Evolutionary conservation across 2,329 filamentous ascomycete genomes (phyloP), one percentile per base, ranked within the genome.

Genomic region (Fusarium sp.): DNA sequence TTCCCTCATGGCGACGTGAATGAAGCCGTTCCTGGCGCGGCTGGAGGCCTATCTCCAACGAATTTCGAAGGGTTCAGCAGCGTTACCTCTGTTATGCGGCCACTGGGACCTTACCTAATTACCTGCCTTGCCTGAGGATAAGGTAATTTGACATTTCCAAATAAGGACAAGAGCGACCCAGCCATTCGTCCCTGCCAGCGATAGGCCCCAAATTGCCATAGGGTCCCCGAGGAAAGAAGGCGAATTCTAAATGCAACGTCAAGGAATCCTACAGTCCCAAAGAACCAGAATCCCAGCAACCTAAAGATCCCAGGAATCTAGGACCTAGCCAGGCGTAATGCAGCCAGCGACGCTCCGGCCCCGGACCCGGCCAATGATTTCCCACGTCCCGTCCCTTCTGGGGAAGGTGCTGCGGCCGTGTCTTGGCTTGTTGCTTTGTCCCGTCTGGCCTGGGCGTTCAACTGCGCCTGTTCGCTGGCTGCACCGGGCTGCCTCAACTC

Each of bases 341-440:
- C 63, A 68, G 34, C 66, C 67, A 67, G 48, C 47, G 36, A 60
- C 47, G 28, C 23, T 69, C 66, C 70, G 72, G 73, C 73, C 73
- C 73, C 60, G 15, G 65, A 65, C 70, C 73, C 73, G 71, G 56
- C 73, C 72, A 75, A 75, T 75, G 44, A 51, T 47, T 40, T 27
- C 40, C 12, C 23, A 59, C 55, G 43, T 57, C 27, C 16, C 30
- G 51, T 43, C 65, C 63, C 58, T 70, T 72, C 62, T 68, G 62
- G 66, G 72, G 64, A 68, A 71, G 61, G 71, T 59, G 57, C 62
- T 62, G 47, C 53, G 58, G 73, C 70, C 69, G 57, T 47, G 56
- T 62, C 65, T 70, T 64, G 69, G 50, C 70, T 70, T 54, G n/a
- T 73, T 73, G 62, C 73, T 75, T 75, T 72, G 60, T 75, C 69